Base-by-base conservation (phyloP, 768 basidiomycete species). In the Vishniacozyma victoriae region DNA sequence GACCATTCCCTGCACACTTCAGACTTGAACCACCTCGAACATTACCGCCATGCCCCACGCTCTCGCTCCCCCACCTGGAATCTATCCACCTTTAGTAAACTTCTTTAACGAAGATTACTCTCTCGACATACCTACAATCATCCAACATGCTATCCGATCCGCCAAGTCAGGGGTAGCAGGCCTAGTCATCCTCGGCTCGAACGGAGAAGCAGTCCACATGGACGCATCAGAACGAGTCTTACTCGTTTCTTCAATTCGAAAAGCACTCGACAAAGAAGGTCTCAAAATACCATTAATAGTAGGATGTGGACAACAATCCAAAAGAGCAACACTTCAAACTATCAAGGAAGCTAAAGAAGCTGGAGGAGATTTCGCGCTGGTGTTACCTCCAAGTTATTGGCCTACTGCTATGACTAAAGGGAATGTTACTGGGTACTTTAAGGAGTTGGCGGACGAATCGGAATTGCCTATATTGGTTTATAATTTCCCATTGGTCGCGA, bases 401-500 rank as follows among this genome's bases (percentile, higher is more conserved):
- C 54, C 62, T 82, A 53, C 84, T 81, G 1, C 84, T 81, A 25
- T 83, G 80, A 16, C 54, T 12, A 54, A 52, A 36, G 37, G 43
- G 39, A 57, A 60, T 27, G 41, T 55, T 44, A 42, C 52, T 14
- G 35, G 44, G 9, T 52, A 35, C 40, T 58, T 51, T 38, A 41
- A 33, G 15, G 48, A 84, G 80, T 82, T 87, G 16, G 81, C 85
- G n/a, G 38, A 46, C 18, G 25, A 39, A 7, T 82, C 80, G 2
- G 82, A 83, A 2, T 78, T 86, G 35, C 83, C 83, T 3, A 79
- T 78, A 6, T 80, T 87, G 79, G 77, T 87, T 24, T 87, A 87
- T 74, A 87, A 87, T 71, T 87, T 86, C 71, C 84, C 86, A 12
- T 74, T 75, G 18, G 84, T 57, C 26, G 50, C 50, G 19, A 52